Evolutionary conservation across 805 yeast species (phyloP), one percentile per base, ranked within the genome.

Genomic region (Wickerhamiella siamensis): DNA sequence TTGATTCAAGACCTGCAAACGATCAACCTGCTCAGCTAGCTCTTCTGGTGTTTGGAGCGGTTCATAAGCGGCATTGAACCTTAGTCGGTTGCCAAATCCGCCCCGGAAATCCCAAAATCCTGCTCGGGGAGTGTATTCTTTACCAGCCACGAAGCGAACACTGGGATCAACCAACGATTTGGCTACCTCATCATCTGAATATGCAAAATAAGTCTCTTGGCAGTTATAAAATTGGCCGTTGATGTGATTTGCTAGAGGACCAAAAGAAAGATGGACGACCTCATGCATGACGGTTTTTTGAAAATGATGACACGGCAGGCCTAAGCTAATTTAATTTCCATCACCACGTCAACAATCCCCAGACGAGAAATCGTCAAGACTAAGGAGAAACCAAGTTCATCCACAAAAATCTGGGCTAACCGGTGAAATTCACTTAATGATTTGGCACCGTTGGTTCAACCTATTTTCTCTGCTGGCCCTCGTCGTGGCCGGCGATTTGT

Each of bases 41-140:
- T 20, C 33, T 10, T 27, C 40, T 22, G 32, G 22, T 4, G 33
- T 18, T 9, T 26, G 21, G 19, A 24, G 24, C 5, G 33, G 34
- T 26, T 33, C 33, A 6, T 33, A 34, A 6, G 17, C 31, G 5
- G 27, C 12, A 14, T 19, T 20, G 18, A 19, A 15, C n/a, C 14
- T 14, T 9, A 20, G 17, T 10, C 22, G 22, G 19, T 38, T 17
- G n/a, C 96, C 95, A 53, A 69, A 72, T 0, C 95, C 95, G 38
- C 26, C 18, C 17, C 69, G 64, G 36, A 76, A 70, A 47, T 91
- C 97, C 78, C 87, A 83, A n/a, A 84, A 52, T 29, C 84, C 52
- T 0, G 82, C 74, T 42, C 97, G 62, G 1, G 98, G 97, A n/a
- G 79, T 67, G 55, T 75, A 83, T n/a, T 75, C 71, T 0, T 71